phyloP scores from a whole-genome alignment of 495 filamentous ascomycete species.

The Saxispiralis lemnorum region DNA sequence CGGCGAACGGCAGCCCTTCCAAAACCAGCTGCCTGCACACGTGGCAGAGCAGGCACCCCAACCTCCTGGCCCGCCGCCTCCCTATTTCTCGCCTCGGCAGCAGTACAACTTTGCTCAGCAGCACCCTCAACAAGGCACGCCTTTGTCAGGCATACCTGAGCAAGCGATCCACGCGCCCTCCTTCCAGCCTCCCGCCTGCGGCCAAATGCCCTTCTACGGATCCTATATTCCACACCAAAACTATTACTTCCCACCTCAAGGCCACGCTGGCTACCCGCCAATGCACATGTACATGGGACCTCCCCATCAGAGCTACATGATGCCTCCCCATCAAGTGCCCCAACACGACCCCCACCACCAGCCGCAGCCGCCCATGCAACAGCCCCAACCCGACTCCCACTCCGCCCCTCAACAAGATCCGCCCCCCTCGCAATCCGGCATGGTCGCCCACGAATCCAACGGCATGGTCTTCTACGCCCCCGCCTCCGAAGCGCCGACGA shows the following conservation, averaged over 20 bases:
- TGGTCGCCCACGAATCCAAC: constrained; percentile 79
- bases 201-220: constrained; percentile 39
- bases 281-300: constrained; percentile 10
- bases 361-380: neutral
- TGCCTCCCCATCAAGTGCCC: constrained; percentile 4
- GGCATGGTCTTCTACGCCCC: constrained; percentile 95
- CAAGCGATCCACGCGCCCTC: constrained; percentile 81
- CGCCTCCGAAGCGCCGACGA: constrained; percentile 43
- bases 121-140: constrained; percentile 64
- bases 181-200: constrained; percentile 48
- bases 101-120: constrained; percentile 59
- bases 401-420: constrained; percentile 20
- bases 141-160: constrained; percentile 86
- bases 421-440: constrained; percentile 38
- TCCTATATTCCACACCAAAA: constrained; percentile 32
- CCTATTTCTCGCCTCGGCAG: constrained; percentile 35
- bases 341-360: neutral
- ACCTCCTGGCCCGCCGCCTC: constrained; percentile 22
- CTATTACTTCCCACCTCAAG: constrained; percentile 25
- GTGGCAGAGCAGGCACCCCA: constrained; percentile 38
- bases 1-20: constrained; percentile 59
- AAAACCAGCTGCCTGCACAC: constrained; percentile 70
- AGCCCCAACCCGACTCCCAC: neutral
- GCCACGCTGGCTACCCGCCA: constrained; percentile 3
- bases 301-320: constrained; percentile 7